phyloP scores from a whole-genome alignment of 306 rosid genomes.

The Cicer chorassanicum region DNA sequence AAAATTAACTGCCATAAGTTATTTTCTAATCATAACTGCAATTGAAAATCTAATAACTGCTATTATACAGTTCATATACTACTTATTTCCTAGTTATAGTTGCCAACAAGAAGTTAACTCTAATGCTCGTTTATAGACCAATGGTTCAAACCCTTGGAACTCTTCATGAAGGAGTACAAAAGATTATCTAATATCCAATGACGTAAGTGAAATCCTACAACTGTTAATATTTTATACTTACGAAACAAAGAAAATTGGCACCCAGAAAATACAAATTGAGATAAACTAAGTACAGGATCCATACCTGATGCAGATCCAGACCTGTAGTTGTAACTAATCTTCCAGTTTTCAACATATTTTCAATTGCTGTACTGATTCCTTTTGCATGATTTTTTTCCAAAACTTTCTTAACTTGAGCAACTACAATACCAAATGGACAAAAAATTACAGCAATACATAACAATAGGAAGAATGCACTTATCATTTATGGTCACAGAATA shows the following conservation, averaged over 20 bases:
- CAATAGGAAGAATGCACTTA: constrained; percentile 6
- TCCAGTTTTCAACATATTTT: constrained; percentile 84
- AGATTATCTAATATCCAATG: neutral
- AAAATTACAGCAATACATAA: constrained; percentile 17
- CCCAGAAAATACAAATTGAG: constrained; percentile 14
- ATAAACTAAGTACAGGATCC: constrained; percentile 36
- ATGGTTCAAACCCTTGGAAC: neutral
- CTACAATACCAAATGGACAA: constrained; percentile 52
- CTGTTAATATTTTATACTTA: neutral
- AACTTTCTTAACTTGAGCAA: constrained; percentile 59
- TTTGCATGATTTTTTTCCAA: constrained; percentile 64
- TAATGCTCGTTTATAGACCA: neutral
- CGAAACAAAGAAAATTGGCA: neutral
- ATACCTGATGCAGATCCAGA: constrained; percentile 95
- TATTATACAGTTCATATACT: neutral
- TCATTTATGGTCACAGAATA: neutral
- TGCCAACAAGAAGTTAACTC: neutral
- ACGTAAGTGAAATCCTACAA: neutral
- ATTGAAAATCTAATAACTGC: neutral
- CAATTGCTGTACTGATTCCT: constrained; percentile 61
- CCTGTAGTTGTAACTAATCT: constrained; percentile 65
- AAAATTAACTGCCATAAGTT: neutral
- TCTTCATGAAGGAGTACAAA: neutral
- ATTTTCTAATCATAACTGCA: neutral
- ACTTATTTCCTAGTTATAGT: neutral